A percentile compares a stretch with the other conserved stretches of the same genome.
phyloP scores from a whole-genome alignment of 2,329 filamentous ascomycete genomes.

The Trichoderma atroviride region DNA sequence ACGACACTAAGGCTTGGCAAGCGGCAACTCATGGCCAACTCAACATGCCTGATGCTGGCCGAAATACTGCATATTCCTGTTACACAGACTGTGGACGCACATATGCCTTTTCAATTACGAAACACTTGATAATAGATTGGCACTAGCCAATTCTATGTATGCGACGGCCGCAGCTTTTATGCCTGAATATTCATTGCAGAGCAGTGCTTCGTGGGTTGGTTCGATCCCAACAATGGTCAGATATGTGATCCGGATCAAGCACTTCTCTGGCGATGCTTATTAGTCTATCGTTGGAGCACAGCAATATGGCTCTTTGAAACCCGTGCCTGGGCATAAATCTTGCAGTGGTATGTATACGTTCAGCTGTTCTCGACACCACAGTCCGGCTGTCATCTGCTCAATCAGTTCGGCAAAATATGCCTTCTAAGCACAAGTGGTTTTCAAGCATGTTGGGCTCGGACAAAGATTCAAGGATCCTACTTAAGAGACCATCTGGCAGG shows the following conservation, averaged over 20 bases:
- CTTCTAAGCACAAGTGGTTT: slow-evolving; percentile 45
- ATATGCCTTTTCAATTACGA: not conserved
- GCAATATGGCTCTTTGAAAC: not conserved
- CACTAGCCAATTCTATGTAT: not conserved
- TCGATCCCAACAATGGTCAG: too few species aligned
- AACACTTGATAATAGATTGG: too few species aligned
- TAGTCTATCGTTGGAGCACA: not conserved
- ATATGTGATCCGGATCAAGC: not conserved
- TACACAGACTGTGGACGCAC: not conserved
- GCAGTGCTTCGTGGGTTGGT: too few species aligned
- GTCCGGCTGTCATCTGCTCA: not conserved
- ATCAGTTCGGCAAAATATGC: slow-evolving; percentile 46
- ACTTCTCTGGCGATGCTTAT: not conserved
- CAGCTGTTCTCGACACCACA: not conserved
- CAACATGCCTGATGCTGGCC: not conserved
- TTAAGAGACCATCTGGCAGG: not conserved
- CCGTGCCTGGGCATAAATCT: not conserved
- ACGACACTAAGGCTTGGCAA: too few species aligned
- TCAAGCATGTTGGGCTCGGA: not conserved
- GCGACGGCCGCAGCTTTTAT: not conserved
- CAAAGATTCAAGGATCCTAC: not conserved
- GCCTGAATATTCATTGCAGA: too few species aligned
- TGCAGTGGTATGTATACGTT: not conserved
- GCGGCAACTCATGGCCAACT: not conserved
- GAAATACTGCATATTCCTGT: not conserved